phyloP scores from a whole-genome alignment of 2,329 filamentous ascomycete species.

The Botrytis paeoniae region DNA sequence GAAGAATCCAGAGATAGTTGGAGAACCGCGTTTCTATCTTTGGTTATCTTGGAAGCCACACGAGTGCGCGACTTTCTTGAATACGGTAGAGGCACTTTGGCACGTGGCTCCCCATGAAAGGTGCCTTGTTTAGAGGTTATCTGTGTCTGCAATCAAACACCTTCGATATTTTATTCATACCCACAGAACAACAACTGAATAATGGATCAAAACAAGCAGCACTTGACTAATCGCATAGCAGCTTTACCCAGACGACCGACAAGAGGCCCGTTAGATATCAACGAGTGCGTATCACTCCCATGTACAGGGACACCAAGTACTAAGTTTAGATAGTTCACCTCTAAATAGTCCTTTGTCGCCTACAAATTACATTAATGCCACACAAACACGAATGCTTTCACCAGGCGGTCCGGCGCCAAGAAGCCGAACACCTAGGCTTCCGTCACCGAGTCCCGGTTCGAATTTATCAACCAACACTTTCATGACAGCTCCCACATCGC shows the following conservation, averaged over 20 bases:
- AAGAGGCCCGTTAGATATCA: conserved; percentile 72
- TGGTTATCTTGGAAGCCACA: neutral
- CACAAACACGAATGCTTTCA: conserved; percentile 8
- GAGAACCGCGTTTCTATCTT: neutral
- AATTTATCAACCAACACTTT: conserved; percentile 33
- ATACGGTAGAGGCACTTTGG: neutral
- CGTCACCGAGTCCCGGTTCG: conserved; percentile 32
- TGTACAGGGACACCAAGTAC: neutral
- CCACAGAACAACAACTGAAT: too few relatives aligned
- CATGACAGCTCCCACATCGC: conserved; percentile 30
- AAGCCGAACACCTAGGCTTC: conserved; percentile 27
- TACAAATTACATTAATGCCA: conserved; percentile 18
- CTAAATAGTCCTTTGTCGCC: conserved; percentile 18
- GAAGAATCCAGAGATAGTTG: neutral
- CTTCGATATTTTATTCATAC: neutral
- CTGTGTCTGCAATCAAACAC: neutral
- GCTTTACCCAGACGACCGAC: conserved; percentile 61
- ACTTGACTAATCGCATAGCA: conserved; percentile 16
- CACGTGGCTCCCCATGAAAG: neutral
- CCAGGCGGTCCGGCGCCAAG: neutral
- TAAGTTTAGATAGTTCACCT: conserved; percentile 24
- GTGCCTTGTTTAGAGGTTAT: neutral
- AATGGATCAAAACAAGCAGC: neutral
- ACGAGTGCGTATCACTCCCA: conserved; percentile 57
- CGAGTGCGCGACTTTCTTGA: conserved; percentile 1